A percentile compares a stretch with the other conserved stretches of the same genome.
phyloP scores from a whole-genome alignment of 192 early-diverging fungal species.

The Backusella westeae region DNA sequence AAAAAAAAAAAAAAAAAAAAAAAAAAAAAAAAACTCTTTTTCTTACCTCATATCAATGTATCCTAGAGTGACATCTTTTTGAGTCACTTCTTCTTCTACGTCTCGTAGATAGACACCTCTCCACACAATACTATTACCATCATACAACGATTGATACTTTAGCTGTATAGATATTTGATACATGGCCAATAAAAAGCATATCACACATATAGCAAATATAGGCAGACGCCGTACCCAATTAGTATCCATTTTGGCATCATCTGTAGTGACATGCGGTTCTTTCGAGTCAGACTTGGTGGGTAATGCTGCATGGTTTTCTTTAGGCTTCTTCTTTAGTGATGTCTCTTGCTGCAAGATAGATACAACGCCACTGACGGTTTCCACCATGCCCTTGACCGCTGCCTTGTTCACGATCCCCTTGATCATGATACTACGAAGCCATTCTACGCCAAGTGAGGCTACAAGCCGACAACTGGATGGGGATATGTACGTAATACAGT shows the following conservation, averaged over 20 bases:
- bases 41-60: conserved; percentile 17
- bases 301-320: neutral
- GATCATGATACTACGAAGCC: conserved; percentile 67
- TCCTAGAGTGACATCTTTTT: neutral
- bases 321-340: neutral
- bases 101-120: conserved; percentile 49
- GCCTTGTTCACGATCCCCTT: conserved; percentile 65
- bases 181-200: neutral
- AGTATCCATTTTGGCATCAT: neutral
- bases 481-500: conserved; percentile 65
- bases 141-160: conserved; percentile 11
- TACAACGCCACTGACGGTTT: conserved; percentile 44
- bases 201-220: neutral
- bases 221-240: neutral
- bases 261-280: neutral
- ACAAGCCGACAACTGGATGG: conserved; percentile 50
- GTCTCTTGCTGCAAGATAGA: conserved; percentile 48
- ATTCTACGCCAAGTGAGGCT: conserved; percentile 59
- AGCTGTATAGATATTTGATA: conserved; percentile 10
- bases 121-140: conserved; percentile 26
- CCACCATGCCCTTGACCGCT: conserved; percentile 55
- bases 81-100: conserved; percentile 39
- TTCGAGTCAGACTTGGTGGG: conserved; percentile 18
- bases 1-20: too few species aligned
- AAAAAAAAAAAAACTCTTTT: too few species aligned